phyloP scores from a whole-genome alignment of 441 rosid species.

The Capsella rubella region DNA sequence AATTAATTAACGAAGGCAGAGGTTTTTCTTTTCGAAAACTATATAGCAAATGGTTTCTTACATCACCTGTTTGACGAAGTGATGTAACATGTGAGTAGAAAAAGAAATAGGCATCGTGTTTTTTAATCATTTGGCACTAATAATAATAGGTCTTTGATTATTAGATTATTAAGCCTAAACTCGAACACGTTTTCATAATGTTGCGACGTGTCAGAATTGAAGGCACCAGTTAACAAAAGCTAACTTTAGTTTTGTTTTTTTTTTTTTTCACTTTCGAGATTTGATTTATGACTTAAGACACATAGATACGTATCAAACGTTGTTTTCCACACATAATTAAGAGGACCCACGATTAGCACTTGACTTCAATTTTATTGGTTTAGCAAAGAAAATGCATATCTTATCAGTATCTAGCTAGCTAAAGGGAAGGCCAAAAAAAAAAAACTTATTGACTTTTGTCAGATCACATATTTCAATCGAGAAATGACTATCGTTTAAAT shows the following conservation, averaged over 20 bases:
- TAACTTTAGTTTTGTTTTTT: constrained; percentile 11
- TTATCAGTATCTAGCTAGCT: constrained; percentile 14
- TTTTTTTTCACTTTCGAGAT: background rate
- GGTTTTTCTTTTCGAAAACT: background rate
- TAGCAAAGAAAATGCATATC: constrained; percentile 25
- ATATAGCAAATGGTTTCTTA: background rate
- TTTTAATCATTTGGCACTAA: constrained; percentile 18
- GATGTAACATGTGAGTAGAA: constrained; percentile 9
- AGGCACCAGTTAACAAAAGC: constrained; percentile 24
- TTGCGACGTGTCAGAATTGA: constrained; percentile 26
- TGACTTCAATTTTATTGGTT: constrained; percentile 36
- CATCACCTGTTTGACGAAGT: constrained; percentile 26
- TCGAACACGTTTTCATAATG: constrained; percentile 1
- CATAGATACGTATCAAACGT: constrained; percentile 23
- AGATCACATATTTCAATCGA: constrained; percentile 12
- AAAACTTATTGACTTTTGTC: constrained; percentile 3
- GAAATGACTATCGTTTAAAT: constrained; percentile 18
- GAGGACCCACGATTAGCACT: constrained; percentile 39
- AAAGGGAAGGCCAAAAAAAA: background rate
- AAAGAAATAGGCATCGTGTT: background rate
- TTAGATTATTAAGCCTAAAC: background rate
- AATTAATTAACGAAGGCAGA: background rate
- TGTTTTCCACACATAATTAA: constrained; percentile 28
- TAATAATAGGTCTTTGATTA: background rate
- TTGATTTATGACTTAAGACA: constrained; percentile 10